Evolutionary conservation across 768 basidiomycete species (phyloP).

Genomic region (Lentinus tigrinus): DNA sequence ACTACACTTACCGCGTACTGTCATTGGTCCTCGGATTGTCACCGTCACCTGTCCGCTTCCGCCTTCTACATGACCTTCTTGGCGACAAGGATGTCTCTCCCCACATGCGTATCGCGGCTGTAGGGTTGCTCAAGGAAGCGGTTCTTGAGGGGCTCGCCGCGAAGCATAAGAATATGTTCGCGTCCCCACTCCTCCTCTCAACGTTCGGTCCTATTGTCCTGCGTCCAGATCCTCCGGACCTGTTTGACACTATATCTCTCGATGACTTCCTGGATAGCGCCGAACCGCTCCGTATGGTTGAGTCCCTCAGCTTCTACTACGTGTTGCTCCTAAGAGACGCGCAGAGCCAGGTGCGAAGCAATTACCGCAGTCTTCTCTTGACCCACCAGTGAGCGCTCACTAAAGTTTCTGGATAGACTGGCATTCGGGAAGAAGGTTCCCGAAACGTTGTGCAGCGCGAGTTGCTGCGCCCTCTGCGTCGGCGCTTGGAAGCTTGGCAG

Average conservation of each 20-base stretch:
- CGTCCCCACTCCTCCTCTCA: slow-evolving; percentile 53
- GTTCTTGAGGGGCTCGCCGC: slow-evolving; percentile 47
- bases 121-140: slow-evolving; percentile 69
- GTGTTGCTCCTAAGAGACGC: slow-evolving; percentile 58
- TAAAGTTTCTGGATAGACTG: slow-evolving; percentile 24
- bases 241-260: slow-evolving; percentile 34
- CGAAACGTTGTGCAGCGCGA: slow-evolving; percentile 11
- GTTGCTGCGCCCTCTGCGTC: slow-evolving; percentile 20
- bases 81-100: slow-evolving; percentile 48
- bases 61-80: slow-evolving; percentile 52
- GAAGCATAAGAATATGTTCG: slow-evolving; percentile 42
- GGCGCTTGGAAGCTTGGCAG: slow-evolving; percentile 16
- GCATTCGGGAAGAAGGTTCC: slow-evolving; percentile 25
- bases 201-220: slow-evolving; percentile 62
- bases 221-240: slow-evolving; percentile 52
- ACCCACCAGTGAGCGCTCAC: background rate
- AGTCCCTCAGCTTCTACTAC: slow-evolving; percentile 69
- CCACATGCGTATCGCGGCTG: slow-evolving; percentile 67
- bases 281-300: slow-evolving; percentile 62
- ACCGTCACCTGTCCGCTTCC: slow-evolving; percentile 48
- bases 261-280: slow-evolving; percentile 49
- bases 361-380: background rate
- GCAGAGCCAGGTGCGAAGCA: slow-evolving; percentile 48
- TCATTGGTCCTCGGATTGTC: slow-evolving; percentile 50
- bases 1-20: slow-evolving; percentile 60